These are phyloP conservation scores for Plicaturopsis crispa DNA, from an alignment of 768 basidiomycete genomes.

Conservation along the genomic window DNA sequence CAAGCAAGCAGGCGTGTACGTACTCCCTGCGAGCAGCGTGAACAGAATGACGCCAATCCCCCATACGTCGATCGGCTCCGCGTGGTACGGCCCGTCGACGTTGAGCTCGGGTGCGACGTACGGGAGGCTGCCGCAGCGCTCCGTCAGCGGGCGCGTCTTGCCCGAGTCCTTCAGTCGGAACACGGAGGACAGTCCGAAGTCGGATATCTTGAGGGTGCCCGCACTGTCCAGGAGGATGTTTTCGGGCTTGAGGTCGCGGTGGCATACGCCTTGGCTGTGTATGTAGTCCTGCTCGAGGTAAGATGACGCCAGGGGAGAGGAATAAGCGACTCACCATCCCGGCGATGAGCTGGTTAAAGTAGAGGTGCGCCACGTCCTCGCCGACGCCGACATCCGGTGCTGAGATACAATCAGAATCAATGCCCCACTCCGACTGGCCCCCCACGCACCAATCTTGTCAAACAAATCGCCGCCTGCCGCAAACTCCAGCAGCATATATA, in stretches of 20 bases:
- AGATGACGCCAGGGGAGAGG: slow-evolving; percentile 2
- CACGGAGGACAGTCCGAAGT: slow-evolving; percentile 91
- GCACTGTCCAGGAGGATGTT: slow-evolving; percentile 82
- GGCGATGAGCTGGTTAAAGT: slow-evolving; percentile 77
- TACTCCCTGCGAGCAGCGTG: slow-evolving; percentile 86
- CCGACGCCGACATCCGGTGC: slow-evolving; percentile 86
- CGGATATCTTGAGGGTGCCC: slow-evolving; percentile 86
- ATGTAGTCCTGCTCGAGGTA: slow-evolving; percentile 57
- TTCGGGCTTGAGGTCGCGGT: slow-evolving; percentile 96
- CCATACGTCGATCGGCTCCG: slow-evolving; percentile 95
- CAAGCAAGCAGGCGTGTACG: slow-evolving; percentile 17
- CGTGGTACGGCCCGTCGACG: slow-evolving; percentile 61
- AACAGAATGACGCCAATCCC: slow-evolving; percentile 92
- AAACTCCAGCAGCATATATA: slow-evolving; percentile 90
- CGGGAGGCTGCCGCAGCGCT: slow-evolving; percentile 86
- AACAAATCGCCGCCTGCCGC: slow-evolving; percentile 94
- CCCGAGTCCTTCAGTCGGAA: slow-evolving; percentile 80
- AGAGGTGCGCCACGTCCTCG: slow-evolving; percentile 84
- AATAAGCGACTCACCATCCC: slow-evolving; percentile 60
- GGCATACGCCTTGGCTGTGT: slow-evolving; percentile 85
- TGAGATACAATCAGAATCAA: too few species aligned
- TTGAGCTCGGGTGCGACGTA: slow-evolving; percentile 94
- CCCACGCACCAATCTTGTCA: slow-evolving; percentile 87
- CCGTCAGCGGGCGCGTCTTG: slow-evolving; percentile 66
- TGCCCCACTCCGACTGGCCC: not conserved